A percentile compares a stretch with the other conserved stretches of the same genome.
Conservation (phyloP, 176 grass and related monocot species). For the Coix lacrymajobi region DNA sequence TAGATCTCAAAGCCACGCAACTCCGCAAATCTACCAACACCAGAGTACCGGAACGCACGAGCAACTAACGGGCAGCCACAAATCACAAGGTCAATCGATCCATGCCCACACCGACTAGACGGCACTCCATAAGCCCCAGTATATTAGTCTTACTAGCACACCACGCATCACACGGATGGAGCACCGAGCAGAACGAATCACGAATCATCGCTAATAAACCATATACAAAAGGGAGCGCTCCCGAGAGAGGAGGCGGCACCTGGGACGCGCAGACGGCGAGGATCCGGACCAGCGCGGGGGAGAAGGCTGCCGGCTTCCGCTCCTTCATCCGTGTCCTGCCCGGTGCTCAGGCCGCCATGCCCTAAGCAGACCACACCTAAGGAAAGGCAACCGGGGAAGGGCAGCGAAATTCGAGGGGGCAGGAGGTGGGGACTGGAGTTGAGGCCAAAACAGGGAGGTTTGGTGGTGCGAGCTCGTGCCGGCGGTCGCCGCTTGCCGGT, state of each 20-base stretch:
- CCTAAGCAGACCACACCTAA: background rate
- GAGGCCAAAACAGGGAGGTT: background rate
- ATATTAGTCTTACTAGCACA: background rate
- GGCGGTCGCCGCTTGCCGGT: background rate
- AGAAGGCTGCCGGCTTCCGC: constrained; percentile 25
- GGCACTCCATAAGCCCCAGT: background rate
- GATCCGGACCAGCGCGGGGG: constrained; percentile 34
- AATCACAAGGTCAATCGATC: background rate
- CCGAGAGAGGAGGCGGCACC: constrained; percentile 10
- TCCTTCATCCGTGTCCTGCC: constrained; percentile 48
- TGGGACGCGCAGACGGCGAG: constrained; percentile 51
- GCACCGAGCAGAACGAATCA: background rate
- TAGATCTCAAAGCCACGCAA: background rate
- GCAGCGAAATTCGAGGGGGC: background rate
- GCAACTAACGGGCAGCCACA: background rate
- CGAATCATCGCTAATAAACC: background rate
- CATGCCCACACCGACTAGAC: background rate
- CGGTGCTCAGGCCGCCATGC: constrained; percentile 28
- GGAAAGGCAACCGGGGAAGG: background rate
- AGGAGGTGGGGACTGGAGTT: background rate
- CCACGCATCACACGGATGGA: background rate
- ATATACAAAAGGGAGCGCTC: background rate
- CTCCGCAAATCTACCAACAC: background rate
- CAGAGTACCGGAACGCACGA: background rate
- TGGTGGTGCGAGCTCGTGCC: background rate